Evolutionary conservation across 495 filamentous ascomycete genomes (phyloP).

Genomic region (Daldinia bambusicola): DNA sequence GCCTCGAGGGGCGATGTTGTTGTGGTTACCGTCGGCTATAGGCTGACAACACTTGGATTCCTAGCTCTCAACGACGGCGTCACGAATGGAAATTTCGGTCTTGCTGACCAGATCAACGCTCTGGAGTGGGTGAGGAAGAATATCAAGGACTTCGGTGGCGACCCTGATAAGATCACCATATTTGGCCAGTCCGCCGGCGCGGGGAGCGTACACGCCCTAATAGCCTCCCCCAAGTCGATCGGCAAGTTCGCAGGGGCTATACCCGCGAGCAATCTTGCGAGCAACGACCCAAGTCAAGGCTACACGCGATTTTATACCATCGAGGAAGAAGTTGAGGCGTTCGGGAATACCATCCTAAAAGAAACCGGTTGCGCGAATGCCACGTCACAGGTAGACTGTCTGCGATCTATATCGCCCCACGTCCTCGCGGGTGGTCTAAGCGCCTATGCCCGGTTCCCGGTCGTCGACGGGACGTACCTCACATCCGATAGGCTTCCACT

Average conservation of each 20-base stretch:
- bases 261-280: slow-evolving; percentile 60
- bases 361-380: slow-evolving; percentile 56
- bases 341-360: slow-evolving; percentile 48
- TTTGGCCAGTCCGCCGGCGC: slow-evolving; percentile 67
- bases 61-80: slow-evolving; percentile 56
- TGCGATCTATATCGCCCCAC: slow-evolving; percentile 54
- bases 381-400: slow-evolving; percentile 57
- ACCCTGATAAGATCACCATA: slow-evolving; percentile 67
- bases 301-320: neutral
- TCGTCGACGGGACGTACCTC: neutral
- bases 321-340: neutral
- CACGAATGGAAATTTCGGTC: slow-evolving; percentile 65
- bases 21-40: slow-evolving; percentile 72
- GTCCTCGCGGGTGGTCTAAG: slow-evolving; percentile 36
- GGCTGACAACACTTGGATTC: slow-evolving; percentile 71
- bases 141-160: slow-evolving; percentile 69
- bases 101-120: slow-evolving; percentile 66
- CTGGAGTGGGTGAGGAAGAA: slow-evolving; percentile 73
- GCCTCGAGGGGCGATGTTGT: slow-evolving; percentile 66
- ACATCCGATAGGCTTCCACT: slow-evolving; percentile 37
- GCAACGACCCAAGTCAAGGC: slow-evolving; percentile 55
- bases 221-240: slow-evolving; percentile 62
- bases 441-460: neutral
- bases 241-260: slow-evolving; percentile 63
- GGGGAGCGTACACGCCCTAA: slow-evolving; percentile 62